Evolutionary conservation across 306 rosid genomes (phyloP).

Genomic region (Vicia villosa): DNA sequence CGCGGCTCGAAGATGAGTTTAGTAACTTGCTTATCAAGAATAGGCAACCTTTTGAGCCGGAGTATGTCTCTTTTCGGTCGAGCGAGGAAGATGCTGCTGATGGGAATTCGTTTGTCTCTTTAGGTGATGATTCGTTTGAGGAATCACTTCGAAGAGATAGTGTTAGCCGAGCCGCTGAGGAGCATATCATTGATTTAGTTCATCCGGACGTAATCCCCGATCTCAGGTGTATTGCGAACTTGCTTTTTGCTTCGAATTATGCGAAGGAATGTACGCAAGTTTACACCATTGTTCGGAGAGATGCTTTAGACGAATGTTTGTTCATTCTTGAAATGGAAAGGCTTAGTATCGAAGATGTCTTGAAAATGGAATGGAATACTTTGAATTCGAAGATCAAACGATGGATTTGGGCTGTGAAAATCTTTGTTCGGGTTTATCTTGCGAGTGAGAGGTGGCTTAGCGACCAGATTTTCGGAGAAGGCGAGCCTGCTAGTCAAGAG

Average conservation of each 20-base stretch:
- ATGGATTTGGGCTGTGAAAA: conserved; percentile 86
- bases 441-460: conserved; percentile 80
- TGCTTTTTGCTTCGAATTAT: conserved; percentile 71
- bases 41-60: conserved; percentile 74
- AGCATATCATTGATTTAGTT: conserved; percentile 66
- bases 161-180: conserved; percentile 62
- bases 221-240: conserved; percentile 65
- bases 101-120: conserved; percentile 64
- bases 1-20: conserved; percentile 82
- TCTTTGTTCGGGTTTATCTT: conserved; percentile 82
- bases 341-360: conserved; percentile 81
- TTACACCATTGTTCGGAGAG: conserved; percentile 65
- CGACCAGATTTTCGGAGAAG: conserved; percentile 75
- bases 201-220: conserved; percentile 64
- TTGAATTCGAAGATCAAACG: conserved; percentile 77
- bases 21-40: conserved; percentile 66
- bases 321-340: conserved; percentile 80
- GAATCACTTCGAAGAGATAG: conserved; percentile 63
- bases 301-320: conserved; percentile 84
- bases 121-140: conserved; percentile 74
- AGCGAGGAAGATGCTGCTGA: conserved; percentile 67
- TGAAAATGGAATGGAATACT: conserved; percentile 71
- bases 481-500: conserved; percentile 46
- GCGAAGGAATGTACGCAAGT: conserved; percentile 76
- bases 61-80: conserved; percentile 72